Percentiles rank a stretch among this genome's conserved stretches.
Evolutionary conservation across 257 asterid species (phyloP).

Genomic region (Solanum paucissectum): DNA sequence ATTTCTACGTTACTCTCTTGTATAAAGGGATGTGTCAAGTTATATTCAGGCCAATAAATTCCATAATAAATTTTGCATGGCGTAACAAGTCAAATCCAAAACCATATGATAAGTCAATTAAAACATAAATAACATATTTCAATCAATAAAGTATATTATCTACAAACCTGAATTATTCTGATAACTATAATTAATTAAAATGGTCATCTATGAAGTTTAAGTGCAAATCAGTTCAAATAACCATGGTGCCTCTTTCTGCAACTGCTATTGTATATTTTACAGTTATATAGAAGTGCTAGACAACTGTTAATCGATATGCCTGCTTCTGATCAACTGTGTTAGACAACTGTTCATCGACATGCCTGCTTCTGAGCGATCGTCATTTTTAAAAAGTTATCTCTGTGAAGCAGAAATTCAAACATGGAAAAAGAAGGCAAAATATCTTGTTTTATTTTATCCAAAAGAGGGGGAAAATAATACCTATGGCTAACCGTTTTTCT

Average conservation of each 20-base stretch:
- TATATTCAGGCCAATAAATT: not conserved
- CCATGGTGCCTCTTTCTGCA: not conserved
- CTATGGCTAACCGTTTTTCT: slow-evolving; percentile 6
- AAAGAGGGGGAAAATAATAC: not conserved
- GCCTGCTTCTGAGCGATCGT: rapidly evolving
- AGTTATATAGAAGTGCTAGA: no score
- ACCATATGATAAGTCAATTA: not conserved
- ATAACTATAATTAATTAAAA: no score
- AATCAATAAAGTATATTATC: not conserved
- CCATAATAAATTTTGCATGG: not conserved
- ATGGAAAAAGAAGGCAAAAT: not conserved
- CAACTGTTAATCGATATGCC: no score
- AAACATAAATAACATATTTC: not conserved
- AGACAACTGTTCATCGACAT: no score
- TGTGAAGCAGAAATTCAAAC: not conserved
- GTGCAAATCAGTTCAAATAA: not conserved
- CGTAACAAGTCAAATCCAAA: not conserved
- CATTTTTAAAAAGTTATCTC: no score
- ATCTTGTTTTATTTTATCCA: not conserved
- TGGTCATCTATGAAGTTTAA: not conserved
- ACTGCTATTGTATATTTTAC: not conserved
- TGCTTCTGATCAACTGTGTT: not conserved
- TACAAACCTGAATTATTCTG: not conserved
- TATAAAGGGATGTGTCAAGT: no score
- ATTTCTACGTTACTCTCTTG: not conserved